phyloP scores from a whole-genome alignment of 1,284 basidiomycete genomes.

The Leccinum griseonigrum region DNA sequence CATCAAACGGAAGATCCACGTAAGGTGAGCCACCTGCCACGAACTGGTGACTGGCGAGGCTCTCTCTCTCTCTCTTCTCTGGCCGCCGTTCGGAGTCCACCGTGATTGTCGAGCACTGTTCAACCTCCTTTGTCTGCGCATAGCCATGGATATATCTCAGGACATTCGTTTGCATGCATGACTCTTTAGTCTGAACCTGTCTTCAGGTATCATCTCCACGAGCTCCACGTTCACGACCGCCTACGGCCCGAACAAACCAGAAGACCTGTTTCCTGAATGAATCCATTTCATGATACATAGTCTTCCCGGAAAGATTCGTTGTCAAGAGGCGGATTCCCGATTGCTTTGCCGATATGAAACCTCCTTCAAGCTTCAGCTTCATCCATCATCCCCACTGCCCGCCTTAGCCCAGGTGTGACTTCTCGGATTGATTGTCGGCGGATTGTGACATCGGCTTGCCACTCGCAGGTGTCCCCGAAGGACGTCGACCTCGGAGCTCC shows the following conservation, averaged over 20 bases:
- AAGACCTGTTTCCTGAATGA: background rate
- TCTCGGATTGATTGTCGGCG: too few species aligned
- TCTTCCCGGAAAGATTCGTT: background rate
- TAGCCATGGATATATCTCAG: background rate
- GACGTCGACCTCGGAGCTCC: background rate
- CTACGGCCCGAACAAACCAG: background rate
- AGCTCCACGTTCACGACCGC: background rate
- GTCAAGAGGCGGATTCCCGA: background rate
- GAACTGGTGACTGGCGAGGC: background rate
- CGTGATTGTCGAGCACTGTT: background rate
- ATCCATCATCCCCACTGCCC: too few species aligned
- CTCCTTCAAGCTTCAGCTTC: too few species aligned
- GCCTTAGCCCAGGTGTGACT: too few species aligned
- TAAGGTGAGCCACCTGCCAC: background rate
- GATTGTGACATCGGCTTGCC: background rate
- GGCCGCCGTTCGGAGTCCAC: background rate
- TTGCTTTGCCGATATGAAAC: too few species aligned
- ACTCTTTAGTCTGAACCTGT: background rate
- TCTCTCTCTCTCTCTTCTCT: background rate
- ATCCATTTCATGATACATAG: background rate
- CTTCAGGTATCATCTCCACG: background rate
- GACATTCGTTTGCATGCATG: background rate
- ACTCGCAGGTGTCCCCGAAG: background rate
- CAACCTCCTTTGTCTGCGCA: background rate
- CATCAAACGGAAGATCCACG: background rate